phyloP scores from a whole-genome alignment of 148 eudicot species.

The Rhododendron ferrugineum region DNA sequence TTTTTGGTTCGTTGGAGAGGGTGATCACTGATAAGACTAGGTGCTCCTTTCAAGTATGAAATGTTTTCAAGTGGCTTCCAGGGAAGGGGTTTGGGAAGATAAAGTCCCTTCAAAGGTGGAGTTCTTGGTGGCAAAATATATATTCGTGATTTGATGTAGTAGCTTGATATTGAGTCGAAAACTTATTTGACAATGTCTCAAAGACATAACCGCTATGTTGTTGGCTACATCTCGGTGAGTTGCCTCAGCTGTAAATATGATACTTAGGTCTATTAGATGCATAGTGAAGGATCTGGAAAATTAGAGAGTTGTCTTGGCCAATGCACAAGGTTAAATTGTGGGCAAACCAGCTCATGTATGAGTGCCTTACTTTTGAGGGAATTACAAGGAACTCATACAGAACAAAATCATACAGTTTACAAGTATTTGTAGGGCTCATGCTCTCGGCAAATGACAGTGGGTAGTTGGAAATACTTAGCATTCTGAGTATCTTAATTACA shows the following conservation, averaged over 20 bases:
- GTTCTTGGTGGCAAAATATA: not conserved
- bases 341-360: not conserved
- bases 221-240: not conserved
- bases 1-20: not conserved
- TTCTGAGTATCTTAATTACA: not conserved
- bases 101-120: not conserved
- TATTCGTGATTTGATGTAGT: not conserved
- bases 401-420: not conserved
- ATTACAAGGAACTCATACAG: not conserved
- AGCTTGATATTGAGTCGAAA: not conserved
- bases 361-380: not conserved
- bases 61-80: not conserved
- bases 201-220: not conserved
- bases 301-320: not conserved
- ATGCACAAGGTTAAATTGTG: slow-evolving; percentile 1
- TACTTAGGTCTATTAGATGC: not conserved
- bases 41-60: not conserved
- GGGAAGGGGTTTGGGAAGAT: not conserved
- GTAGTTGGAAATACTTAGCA: not conserved
- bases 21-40: not conserved
- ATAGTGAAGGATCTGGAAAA: not conserved
- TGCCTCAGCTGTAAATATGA: slow-evolving; percentile 5
- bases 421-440: not conserved
- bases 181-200: not conserved
- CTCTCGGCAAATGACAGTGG: not conserved